Evolutionary conservation across 2,329 filamentous ascomycete species (phyloP), one percentile per base, ranked within the genome.

Genomic region (Penicillium sp.): DNA sequence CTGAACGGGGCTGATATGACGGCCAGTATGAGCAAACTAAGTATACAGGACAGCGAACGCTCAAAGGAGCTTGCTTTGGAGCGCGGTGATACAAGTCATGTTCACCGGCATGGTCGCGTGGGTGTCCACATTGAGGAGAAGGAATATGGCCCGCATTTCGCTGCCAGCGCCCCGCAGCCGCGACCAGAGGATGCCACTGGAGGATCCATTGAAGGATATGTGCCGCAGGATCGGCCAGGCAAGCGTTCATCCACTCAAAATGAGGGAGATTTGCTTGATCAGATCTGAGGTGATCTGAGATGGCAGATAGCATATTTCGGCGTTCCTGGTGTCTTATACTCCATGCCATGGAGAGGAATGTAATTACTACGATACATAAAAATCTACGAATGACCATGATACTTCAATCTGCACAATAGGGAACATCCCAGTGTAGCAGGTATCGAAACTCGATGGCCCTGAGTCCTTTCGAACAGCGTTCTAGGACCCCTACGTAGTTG

Each of bases 251-350:
- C 70, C 29, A 57, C 61, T 16, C 45, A 67, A 64, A 50, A 70
- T 67, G 40, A 81, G 81, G 64, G 82, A 77, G 58, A 72, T 62
- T 14, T 71, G 69, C 34, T 71, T 55, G 42, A 65, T 64, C 47
- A 58, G 59, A 36, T 74, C 63, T 37, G 63, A 69, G 48, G 62
- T 45, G 59, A 36, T 74, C 63, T 37, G 63, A 69, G 48, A 62
- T 45, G 29, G 70, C 47, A 26, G 10, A 44, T 48, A 18, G 34
- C 40, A 55, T 56, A 23, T 51, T 40, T 34, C 40, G 44, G 44
- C 48, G 38, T 48, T 51, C 40, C 37, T 16, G 44, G 44, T 45
- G 42, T 50, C 57, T 44, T 58, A 56, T 49, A 37, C 32, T 20
- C 40, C 41, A 59, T 55, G 58, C 53, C 54, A 57, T 28, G 28